Base-by-base conservation (phyloP, 257 asterid species). In the Cynanchum wilfordii region DNA sequence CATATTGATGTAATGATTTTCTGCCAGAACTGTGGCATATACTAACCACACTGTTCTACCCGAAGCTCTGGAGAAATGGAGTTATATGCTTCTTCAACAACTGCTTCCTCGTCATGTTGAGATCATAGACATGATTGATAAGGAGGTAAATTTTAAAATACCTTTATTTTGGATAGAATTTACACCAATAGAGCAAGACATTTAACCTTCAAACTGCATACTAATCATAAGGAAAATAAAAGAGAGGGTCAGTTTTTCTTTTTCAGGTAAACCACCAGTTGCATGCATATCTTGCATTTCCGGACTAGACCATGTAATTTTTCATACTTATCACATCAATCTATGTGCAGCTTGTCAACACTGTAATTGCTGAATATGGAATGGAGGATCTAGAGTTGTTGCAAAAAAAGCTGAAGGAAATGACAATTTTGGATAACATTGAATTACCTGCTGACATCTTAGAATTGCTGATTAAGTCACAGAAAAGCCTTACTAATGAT, bases 31-130 rank as follows among this genome's bases (percentile, higher is more conserved):
- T 68, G 88, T 88, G 73, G 88, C 94, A 45, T 88, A 86, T 75
- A 86, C 88, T 33, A 88, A 86, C 75, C 89, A 88, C 75, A 88
- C 94, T n/a, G 91, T 88, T 79, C 86, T 84, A 42, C 94, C 94
- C 2, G 89, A 88, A 84, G 94, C 94, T 63, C 80, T 88, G 70
- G 89, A 88, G 88, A 88, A 86, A 73, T 86, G 91, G 91, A 81
- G 85, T 77, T 77, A 79, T 72, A 47, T 79, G 73, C 86, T 86
- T 69, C 84, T 88, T 22, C 74, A 81, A 71, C 73, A 84, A 73
- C 83, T 88, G 73, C 89, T 88, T 67, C 94, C 94, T 70, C 82
- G 94, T 19, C 94, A 88, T 44, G 82, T 87, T 82, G 87, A 87
- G 65, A 87, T 87, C 78, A 87, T 86, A 73, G 77, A 76, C 74